phyloP scores from a whole-genome alignment of 2,329 filamentous ascomycete species.

The Colletotrichum truncatum region DNA sequence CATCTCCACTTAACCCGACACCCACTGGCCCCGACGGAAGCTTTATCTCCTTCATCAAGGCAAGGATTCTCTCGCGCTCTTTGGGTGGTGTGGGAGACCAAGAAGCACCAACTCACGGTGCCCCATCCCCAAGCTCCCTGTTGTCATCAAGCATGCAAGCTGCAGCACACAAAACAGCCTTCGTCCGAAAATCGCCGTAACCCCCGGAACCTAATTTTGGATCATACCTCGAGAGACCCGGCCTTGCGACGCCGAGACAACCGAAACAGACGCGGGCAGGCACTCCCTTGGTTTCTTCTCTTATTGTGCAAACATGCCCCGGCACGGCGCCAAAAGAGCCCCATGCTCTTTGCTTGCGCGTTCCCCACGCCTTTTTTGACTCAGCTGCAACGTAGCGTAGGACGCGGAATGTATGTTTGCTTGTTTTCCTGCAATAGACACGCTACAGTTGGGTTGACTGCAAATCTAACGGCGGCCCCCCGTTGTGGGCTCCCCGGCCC shows the following conservation, averaged over 20 bases:
- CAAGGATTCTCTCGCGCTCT: background rate
- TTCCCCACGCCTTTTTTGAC: background rate
- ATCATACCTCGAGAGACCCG: background rate
- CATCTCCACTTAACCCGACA: background rate
- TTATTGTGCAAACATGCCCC: background rate
- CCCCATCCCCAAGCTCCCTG: background rate
- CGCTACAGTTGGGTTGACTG: background rate
- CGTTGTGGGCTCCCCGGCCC: background rate
- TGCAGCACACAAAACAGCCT: constrained; percentile 28
- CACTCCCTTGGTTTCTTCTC: constrained; percentile 4
- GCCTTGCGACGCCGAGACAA: constrained; percentile 18
- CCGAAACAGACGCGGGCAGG: constrained; percentile 19
- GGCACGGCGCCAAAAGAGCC: constrained; percentile 13
- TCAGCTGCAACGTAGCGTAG: background rate
- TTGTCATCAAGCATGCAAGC: constrained; percentile 24
- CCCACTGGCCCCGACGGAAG: background rate
- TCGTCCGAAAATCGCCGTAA: constrained; percentile 22
- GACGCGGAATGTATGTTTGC: no score
- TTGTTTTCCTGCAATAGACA: background rate
- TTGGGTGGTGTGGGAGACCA: background rate
- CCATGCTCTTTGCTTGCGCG: background rate
- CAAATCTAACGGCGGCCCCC: background rate
- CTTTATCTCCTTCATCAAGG: constrained; percentile 1
- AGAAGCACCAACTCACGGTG: background rate
- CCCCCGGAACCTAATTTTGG: constrained; percentile 13